Evolutionary conservation across 495 filamentous ascomycete species (phyloP).

Genomic region (Penicillium macrosclerotiorum): DNA sequence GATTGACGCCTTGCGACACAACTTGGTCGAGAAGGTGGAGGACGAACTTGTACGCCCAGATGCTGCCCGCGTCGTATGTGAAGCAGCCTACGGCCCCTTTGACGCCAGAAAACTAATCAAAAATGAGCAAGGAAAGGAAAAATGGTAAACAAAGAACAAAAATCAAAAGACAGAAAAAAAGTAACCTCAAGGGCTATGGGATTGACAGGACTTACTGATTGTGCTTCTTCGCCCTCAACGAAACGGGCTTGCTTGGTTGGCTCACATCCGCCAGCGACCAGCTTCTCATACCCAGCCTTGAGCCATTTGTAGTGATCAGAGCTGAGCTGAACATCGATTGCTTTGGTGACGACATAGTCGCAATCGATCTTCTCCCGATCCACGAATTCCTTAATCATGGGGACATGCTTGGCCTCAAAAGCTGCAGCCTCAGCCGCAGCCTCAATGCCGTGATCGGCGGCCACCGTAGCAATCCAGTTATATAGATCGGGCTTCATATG

Average conservation of each 20-base stretch:
- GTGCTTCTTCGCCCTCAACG: slow-evolving; percentile 15
- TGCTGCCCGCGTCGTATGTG: slow-evolving; percentile 37
- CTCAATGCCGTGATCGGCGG: slow-evolving; percentile 26
- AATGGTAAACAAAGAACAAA: too few relatives aligned
- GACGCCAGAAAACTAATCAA: slow-evolving; percentile 40
- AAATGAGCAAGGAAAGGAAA: slow-evolving; percentile 4
- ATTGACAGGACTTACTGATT: slow-evolving; percentile 22
- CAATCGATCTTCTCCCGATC: slow-evolving; percentile 33
- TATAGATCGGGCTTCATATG: slow-evolving; percentile 40
- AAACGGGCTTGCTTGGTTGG: slow-evolving; percentile 16
- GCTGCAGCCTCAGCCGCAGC: slow-evolving; percentile 33
- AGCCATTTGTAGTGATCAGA: slow-evolving; percentile 16
- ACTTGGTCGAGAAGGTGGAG: slow-evolving; percentile 60
- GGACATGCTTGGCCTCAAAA: slow-evolving; percentile 32
- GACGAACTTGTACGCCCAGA: slow-evolving; percentile 86
- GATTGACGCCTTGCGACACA: slow-evolving; percentile 58
- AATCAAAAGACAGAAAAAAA: too few relatives aligned
- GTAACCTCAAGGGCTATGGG: too few relatives aligned
- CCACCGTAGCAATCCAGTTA: slow-evolving; percentile 21
- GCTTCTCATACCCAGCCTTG: slow-evolving; percentile 21
- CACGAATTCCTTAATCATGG: slow-evolving; percentile 24
- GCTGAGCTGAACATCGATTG: slow-evolving; percentile 28
- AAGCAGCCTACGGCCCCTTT: slow-evolving; percentile 46
- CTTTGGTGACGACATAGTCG: slow-evolving; percentile 27
- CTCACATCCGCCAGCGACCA: slow-evolving; percentile 19